Evolutionary conservation across 169 alveolate genomes (phyloP).

Genomic region (Plasmodium knowlesi): DNA sequence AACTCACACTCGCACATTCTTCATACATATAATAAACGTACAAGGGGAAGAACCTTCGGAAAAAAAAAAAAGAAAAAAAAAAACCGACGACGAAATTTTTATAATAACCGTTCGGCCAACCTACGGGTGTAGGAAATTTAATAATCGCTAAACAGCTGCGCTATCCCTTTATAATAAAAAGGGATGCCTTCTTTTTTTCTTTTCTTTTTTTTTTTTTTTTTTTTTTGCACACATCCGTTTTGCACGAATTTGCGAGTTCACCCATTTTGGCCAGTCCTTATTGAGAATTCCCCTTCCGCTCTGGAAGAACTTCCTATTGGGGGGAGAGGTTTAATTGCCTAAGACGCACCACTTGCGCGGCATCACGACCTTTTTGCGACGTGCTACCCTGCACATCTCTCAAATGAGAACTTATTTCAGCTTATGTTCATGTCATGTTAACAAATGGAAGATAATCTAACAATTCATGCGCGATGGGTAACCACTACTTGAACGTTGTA

Average conservation of each 20-base stretch:
- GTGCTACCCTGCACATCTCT: neutral
- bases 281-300: neutral
- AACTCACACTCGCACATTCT: neutral
- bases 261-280: neutral
- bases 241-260: neutral
- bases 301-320: neutral
- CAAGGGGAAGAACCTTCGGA: neutral
- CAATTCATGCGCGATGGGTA: neutral
- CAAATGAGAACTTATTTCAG: neutral
- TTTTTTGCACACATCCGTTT: neutral
- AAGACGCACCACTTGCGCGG: neutral
- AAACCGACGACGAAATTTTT: neutral
- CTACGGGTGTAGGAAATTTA: neutral
- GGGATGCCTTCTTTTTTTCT: neutral
- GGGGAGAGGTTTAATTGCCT: neutral
- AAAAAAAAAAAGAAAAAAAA: neutral
- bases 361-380: neutral
- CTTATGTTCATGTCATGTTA: neutral
- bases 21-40: neutral
- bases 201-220: neutral
- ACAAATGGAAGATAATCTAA: neutral
- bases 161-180: neutral
- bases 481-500: neutral
- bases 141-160: neutral
- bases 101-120: neutral